Evolutionary conservation across 148 eudicot genomes (phyloP), one percentile per base, ranked within the genome.

Genomic region (Salicornia ramosissima): DNA sequence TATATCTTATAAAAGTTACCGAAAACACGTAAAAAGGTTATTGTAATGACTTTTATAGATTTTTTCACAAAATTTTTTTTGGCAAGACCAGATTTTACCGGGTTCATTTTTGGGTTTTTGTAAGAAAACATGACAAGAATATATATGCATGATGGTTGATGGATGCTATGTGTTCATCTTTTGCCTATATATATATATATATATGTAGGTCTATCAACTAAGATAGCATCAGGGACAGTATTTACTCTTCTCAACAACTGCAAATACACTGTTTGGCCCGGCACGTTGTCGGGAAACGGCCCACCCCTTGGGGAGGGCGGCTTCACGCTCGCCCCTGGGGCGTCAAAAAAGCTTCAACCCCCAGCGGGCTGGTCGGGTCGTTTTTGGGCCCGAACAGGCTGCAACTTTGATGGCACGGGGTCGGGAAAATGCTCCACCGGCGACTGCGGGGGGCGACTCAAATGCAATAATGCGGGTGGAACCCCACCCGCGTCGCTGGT

Each of bases 341-440:
- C 83, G 3, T 74, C 91, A 0, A 39, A 69, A 25, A 68, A 79
- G 16, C 58, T 93, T 53, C 67, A 78, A 0, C 90, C 91, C 1
- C 88, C 89, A 42, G 61, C 78, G 0, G 92, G 90, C 16, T 93
- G 96, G 96, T 93, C 98, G 1, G 98, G 98, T 52, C 81, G 96
- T 6, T 86, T 93, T 77, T 93, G 98, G 98, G 96, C 79, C 11
- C 60, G 98, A n/a, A 93, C 98, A 7, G 90, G 88, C n/a, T 90
- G 98, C 84, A 80, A 56, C 67, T 88, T 93, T 69, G 84, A 83
- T 72, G 70, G 5, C n/a, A 13, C 76, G 29, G 86, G 87, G 7
- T 54, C 71, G 5, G 70, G 73, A 21, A 75, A 71, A 6, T 91
- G 97, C 81, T 15, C 45, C 19, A 86, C 95, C 14, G 95, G 95